Base-by-base conservation (phyloP, 2,329 filamentous ascomycete species). In the Exophiala sideris region DNA sequence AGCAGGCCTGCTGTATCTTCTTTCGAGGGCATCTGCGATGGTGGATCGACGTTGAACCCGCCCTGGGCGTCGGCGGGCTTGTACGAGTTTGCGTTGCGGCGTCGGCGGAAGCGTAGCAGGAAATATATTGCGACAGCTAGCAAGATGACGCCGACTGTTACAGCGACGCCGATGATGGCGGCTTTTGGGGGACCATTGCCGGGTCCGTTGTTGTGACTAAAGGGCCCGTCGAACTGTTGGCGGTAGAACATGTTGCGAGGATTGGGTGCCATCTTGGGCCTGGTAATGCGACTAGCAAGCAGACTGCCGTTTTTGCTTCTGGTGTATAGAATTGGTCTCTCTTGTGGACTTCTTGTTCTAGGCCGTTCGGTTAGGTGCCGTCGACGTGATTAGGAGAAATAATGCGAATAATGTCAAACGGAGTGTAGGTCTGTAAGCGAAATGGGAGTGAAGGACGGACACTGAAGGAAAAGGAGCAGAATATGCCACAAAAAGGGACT, bases 21-120 rank as follows among this genome's bases (percentile, higher is more conserved):
- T 8, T 29, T 29, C 24, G 24, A 29, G 24, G 24, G 24, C 2
- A 29, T 29, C 24, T 29, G 24, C 24, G 24, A 29, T 5, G 24
- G 36, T 57, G 54, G 46, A 53, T 50, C 2, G 45, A 33, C 16
- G 20, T 44, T 44, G 41, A 44, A 44, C 9, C 41, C 41, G 20
- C 41, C 41, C 9, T 24, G 11, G 1, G 41, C 41, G 21, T 44
- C n/a, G 6, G 18, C 41, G 21, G 41, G 9, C 20, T 24, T 20
- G 41, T 44, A 44, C 5, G 39, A n/a, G n/a, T 9, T 12, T 4
- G 8, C 11, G 9, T 18, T 38, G 16, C 33, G 6, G 9, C 36
- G 45, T 21, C 11, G 34, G 45, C 34, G 34, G 34, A 39, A 11
- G 34, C 33, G 36, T 14, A 44, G 8, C 2, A 44, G 8, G 2